Evolutionary conservation across 495 filamentous ascomycete species (phyloP).

Genomic region (Hyaloscypha bicolor): DNA sequence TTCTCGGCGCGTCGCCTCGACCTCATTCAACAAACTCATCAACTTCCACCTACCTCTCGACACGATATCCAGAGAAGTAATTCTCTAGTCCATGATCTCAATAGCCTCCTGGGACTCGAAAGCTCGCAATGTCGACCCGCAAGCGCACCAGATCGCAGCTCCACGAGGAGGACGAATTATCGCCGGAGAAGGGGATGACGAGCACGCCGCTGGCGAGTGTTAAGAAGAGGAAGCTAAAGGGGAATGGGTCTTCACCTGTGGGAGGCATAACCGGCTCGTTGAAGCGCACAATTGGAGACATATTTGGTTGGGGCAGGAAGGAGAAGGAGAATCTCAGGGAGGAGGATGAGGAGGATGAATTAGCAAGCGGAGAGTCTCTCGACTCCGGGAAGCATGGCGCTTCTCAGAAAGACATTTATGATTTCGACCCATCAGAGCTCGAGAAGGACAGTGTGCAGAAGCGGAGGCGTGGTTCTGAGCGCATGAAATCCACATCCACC

Average conservation of each 20-base stretch:
- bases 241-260: conserved; percentile 8
- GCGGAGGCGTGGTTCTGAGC: conserved; percentile 6
- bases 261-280: neutral
- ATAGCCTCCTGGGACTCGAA: neutral
- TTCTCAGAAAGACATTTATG: conserved; percentile 11
- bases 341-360: conserved; percentile 17
- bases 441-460: conserved; percentile 1
- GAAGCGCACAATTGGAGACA: neutral
- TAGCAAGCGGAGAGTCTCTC: neutral
- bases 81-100: neutral
- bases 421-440: conserved; percentile 2
- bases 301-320: conserved; percentile 17
- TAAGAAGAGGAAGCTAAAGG: conserved; percentile 28
- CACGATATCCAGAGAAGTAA: neutral
- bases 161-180: conserved; percentile 17
- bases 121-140: neutral
- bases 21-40: neutral
- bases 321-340: conserved; percentile 17
- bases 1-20: neutral
- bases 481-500: neutral
- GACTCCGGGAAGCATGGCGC: neutral
- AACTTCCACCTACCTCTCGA: neutral
- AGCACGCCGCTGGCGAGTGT: conserved; percentile 12
- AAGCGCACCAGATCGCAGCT: conserved; percentile 23
- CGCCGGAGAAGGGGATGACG: neutral